Base-by-base conservation (phyloP, 192 early-diverging fungal genomes). In the Spinellus fusiger region DNA sequence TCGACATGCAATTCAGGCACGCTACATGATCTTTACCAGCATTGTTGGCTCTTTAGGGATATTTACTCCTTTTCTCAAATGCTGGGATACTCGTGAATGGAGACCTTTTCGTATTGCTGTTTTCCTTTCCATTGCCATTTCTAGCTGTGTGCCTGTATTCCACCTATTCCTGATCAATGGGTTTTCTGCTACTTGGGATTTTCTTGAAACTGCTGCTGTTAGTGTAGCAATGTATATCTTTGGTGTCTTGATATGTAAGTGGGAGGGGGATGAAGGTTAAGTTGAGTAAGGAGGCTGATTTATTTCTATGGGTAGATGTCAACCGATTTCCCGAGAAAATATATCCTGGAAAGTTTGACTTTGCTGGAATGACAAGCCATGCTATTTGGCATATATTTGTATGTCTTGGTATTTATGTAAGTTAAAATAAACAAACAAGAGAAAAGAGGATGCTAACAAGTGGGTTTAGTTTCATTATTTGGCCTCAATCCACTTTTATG, bases 331-430 rank as follows among this genome's bases (percentile, higher is more conserved):
- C 84, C 25, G 84, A 86, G 64, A 78, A 78, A 51, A 74, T 76
- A 52, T 84, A 70, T 34, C 84, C 84, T 4, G 84, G 84, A 8
- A 40, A 68, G 44, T 84, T 84, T 74, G 84, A 86, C 59, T 62
- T 64, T 32, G 70, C 71, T 57, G 84, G 84, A 33, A 51, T 74
- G 58, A 77, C 80, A 40, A 81, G 78, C 48, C 84, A 86, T 68
- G 79, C 80, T 27, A 59, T 82, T 40, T 86, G 84, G 84, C 84
- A 86, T 56, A 68, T 82, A 16, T 78, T 73, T 65, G 84, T 86
- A 18, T 79, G 80, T 23, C 69, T 78, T 2, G 84, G 84, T 7
- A 85, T 85, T 48, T 85, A 75, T 50, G 69, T 71, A 60, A 59
- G 69, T 65, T 8, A 26, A 37, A 29, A 18, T 47, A 5, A 7